These are phyloP conservation scores for Globisporangium viniferum DNA, from an alignment of 352 stramenopile species.

Conservation along the genomic window DNA sequence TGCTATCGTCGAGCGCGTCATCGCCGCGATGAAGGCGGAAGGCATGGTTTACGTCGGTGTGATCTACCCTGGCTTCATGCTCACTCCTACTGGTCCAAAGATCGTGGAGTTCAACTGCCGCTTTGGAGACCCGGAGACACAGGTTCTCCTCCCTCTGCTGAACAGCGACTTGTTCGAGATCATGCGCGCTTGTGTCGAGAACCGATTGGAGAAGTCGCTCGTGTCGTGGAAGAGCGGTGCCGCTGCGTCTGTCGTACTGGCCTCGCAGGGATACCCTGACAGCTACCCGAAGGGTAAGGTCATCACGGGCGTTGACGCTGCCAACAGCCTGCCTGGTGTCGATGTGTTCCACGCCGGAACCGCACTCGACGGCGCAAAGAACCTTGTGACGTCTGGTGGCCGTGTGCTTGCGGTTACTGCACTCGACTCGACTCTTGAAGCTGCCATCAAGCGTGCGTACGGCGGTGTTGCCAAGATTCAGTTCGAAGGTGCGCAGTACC, in stretches of 20 bases:
- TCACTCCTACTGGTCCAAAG: conserved; percentile 86
- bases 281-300: conserved; percentile 97
- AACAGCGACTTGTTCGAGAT: conserved; percentile 98
- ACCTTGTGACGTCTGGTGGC: conserved; percentile 92
- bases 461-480: conserved; percentile 82
- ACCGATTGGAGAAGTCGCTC: conserved; percentile 84
- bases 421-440: conserved; percentile 85
- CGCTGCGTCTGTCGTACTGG: conserved; percentile 96
- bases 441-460: conserved; percentile 92
- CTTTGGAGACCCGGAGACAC: conserved; percentile 99
- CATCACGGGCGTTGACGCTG: conserved; percentile 92
- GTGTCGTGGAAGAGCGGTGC: conserved; percentile 89
- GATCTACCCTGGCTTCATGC: conserved; percentile 99
- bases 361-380: conserved; percentile 50
- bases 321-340: conserved; percentile 79
- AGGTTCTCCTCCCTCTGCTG: conserved; percentile 97
- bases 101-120: conserved; percentile 99
- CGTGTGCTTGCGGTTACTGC: conserved; percentile 97
- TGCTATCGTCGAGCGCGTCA: conserved; percentile 70
- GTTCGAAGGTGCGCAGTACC: conserved; percentile 93
- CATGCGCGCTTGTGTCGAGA: conserved; percentile 94
- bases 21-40: conserved; percentile 88
- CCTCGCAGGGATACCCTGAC: conserved; percentile 97
- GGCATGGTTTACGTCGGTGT: conserved; percentile 98
- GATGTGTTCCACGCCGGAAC: conserved; percentile 99